Base-by-base conservation (phyloP, 257 asterid genomes). In the Nicotiana tomentosiformis region DNA sequence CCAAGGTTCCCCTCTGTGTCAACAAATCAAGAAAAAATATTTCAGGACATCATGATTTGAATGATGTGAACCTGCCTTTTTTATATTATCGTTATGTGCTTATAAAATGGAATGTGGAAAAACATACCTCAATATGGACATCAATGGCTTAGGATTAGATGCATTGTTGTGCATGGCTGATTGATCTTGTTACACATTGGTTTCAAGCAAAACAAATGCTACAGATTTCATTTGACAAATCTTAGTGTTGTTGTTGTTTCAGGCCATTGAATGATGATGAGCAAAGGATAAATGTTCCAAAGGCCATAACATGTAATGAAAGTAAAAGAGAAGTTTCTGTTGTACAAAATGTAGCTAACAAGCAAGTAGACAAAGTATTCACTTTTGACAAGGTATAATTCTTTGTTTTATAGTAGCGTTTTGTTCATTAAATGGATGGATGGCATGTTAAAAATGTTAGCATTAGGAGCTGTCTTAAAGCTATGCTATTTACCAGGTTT, bases 181-280 rank as follows among this genome's bases (percentile, higher is more conserved):
- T 49, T 60, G 29, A 12, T 4, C 5, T 23, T 26, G 62, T 4
- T 7, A 74, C 17, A 76, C 46, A 51, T 5, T 51, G 53, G 46
- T 26, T 46, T 74, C 39, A 74, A 74, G 43, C 20, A 49, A 74
- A 74, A 49, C 39, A 74, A 46, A 23, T 14, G 26, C 29, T 51
- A 26, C 46, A 76, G 0, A 14, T 76, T 26, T 51, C 65, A 53
- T 51, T 76, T 76, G 29, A 53, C 49, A 49, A 76, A 76, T 76
- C 65, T 26, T 76, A 7, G 9, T 9, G 7, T 4, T 53, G 17
- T 76, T 49, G 62, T 49, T 51, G 3, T 81, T 66, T 66, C 77
- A 92, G 98, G 93, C 97, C 98, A 15, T 84, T 93, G 67, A 88
- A 83, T 60, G 96, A 90, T 26, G 94, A 92, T 20, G 97, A 94